Evolutionary conservation across 1,139 yeast species (phyloP).

Genomic region (Nakaseomyces sp.): DNA sequence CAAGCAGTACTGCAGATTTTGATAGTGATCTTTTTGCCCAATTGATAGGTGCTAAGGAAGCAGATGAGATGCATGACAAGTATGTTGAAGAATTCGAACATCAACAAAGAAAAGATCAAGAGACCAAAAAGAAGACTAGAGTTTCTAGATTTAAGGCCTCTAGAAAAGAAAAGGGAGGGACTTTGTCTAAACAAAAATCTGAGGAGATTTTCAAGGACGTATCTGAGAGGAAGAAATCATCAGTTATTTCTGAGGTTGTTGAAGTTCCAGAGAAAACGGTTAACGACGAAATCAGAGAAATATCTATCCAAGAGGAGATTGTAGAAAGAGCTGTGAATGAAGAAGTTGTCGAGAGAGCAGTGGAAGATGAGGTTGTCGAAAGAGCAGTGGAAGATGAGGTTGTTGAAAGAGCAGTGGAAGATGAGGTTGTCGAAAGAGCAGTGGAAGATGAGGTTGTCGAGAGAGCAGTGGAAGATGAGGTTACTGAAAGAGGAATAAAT

Average conservation of each 20-base stretch:
- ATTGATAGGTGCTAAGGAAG: conserved; percentile 26
- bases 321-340: not conserved
- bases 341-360: conserved; percentile 9
- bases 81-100: conserved; percentile 15
- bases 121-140: conserved; percentile 14
- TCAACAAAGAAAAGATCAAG: conserved; percentile 8
- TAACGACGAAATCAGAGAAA: conserved; percentile 3
- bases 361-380: conserved; percentile 6
- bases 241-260: too few species aligned
- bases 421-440: conserved; percentile 1
- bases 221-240: too few species aligned
- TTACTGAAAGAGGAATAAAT: conserved; percentile 6
- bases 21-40: conserved; percentile 29
- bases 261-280: conserved; percentile 7
- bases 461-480: conserved; percentile 3
- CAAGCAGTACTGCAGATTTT: conserved; percentile 18
- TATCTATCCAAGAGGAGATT: conserved; percentile 4
- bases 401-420: conserved; percentile 6
- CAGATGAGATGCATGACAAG: conserved; percentile 28
- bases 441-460: conserved; percentile 8
- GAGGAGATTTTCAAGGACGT: too few species aligned
- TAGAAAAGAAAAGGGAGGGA: conserved; percentile 3
- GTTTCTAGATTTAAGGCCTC: conserved; percentile 25
- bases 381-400: conserved; percentile 5
- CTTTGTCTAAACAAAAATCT: too few species aligned